Evolutionary conservation across 1,139 yeast species (phyloP), one percentile per base, ranked within the genome.

Genomic region (Pichia kudriavzevii): DNA sequence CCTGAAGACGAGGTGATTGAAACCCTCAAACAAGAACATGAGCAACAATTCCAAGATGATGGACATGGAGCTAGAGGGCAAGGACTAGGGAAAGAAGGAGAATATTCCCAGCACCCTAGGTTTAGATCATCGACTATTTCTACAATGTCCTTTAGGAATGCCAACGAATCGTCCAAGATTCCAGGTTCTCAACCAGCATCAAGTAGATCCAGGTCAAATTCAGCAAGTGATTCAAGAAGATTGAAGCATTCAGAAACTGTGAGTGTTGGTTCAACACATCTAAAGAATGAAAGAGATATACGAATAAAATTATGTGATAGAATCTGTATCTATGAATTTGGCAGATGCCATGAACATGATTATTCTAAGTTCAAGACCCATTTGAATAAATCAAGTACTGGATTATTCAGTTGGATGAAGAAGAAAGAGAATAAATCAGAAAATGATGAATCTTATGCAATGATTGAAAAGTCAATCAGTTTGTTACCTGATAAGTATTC

Each of bases 241-340:
- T 18, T 53, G 24, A 49, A 44, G 29, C 57, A 53, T 39, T 36
- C 57, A 3, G 49, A 48, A 26, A 43, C 56, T 36, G 75, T 76
- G 58, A 75, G 87, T 64, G 84, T 95, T 15, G 78, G 96, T 60
- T 81, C 77, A 55, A 85, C 96, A 21, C 94, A 50, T 28, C 23
- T 44, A 13, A 40, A 41, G 79, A 35, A 42, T 18, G 50, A 51
- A 31, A 39, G 49, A 24, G 53, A 44, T 23, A 45, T 44, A 26
- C 30, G 44, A 6, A 33, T 50, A 26, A 47, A 46, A 29, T 32
- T 49, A 17, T 48, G 47, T 28, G 57, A 53, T 22, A 41, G 60
- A 14, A 31, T 60, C 4, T 49, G 49, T 19, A 30, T 61, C 2
- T 57, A 45, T 26, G 55, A 57, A 5, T 59, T 59, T 37, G 62